Evolutionary conservation across 2,329 filamentous ascomycete species (phyloP).

Genomic region (Davidsoniella eucalypti): DNA sequence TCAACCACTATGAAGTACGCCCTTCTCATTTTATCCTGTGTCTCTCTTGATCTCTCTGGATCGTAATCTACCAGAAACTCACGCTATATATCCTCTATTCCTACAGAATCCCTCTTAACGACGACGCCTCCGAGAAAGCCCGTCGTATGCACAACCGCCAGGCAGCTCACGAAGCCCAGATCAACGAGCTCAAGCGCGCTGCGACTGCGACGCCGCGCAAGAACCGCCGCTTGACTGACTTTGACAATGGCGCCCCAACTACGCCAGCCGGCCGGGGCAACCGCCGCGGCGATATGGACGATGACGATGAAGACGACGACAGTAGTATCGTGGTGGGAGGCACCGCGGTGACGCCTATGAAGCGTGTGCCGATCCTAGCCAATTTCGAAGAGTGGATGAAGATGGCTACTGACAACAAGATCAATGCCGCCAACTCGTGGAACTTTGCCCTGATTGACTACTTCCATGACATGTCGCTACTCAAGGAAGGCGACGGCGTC

Average conservation of each 20-base stretch:
- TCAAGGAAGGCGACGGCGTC: slow-evolving; percentile 91
- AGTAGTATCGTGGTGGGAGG: slow-evolving; percentile 52
- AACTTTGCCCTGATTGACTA: slow-evolving; percentile 99
- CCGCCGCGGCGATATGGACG: slow-evolving; percentile 20
- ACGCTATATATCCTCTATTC: not conserved
- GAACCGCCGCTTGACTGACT: slow-evolving; percentile 39
- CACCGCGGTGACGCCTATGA: slow-evolving; percentile 79
- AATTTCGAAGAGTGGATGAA: slow-evolving; percentile 99
- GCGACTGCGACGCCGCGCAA: slow-evolving; percentile 52
- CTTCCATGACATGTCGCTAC: slow-evolving; percentile 95
- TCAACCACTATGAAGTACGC: slow-evolving; percentile 34
- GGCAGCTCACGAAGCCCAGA: slow-evolving; percentile 74
- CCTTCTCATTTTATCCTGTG: slow-evolving; percentile 5
- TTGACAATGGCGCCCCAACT: slow-evolving; percentile 38
- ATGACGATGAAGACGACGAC: slow-evolving; percentile 29
- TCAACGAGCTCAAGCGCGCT: slow-evolving; percentile 78
- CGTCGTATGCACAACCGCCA: slow-evolving; percentile 74
- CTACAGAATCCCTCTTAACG: slow-evolving; percentile 66
- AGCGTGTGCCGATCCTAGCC: slow-evolving; percentile 83
- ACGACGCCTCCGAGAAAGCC: slow-evolving; percentile 85
- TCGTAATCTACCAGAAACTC: not conserved
- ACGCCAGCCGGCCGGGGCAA: slow-evolving; percentile 33
- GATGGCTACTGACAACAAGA: slow-evolving; percentile 98
- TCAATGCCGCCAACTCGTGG: slow-evolving; percentile 97
- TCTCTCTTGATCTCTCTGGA: slow-evolving; percentile 1